Evolutionary conservation across 2,329 filamentous ascomycete genomes (phyloP).

Genomic region (Aspergillus fumigatus): DNA sequence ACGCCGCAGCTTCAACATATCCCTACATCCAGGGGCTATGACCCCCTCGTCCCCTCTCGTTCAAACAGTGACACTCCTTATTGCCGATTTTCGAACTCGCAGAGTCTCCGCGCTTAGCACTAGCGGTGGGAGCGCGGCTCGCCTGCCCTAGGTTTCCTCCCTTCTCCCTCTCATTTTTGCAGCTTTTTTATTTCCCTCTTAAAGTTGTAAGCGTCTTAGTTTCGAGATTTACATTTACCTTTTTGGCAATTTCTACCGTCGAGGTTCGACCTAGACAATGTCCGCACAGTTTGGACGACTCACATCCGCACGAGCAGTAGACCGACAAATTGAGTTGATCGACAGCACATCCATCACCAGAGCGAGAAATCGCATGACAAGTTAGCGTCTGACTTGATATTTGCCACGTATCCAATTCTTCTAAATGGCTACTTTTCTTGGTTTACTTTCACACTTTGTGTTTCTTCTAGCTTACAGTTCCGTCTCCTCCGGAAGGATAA

Average conservation of each 20-base stretch:
- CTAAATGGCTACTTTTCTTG: neutral
- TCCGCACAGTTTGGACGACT: neutral
- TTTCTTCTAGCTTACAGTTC: neutral
- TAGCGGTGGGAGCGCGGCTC: slow-evolving; percentile 10
- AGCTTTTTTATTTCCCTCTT: slow-evolving; percentile 11
- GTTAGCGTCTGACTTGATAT: neutral
- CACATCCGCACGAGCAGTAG: neutral
- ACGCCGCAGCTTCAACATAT: slow-evolving; percentile 20
- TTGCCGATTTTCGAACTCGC: slow-evolving; percentile 30
- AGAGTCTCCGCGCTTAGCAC: slow-evolving; percentile 32
- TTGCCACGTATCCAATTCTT: neutral
- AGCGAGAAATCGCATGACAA: neutral
- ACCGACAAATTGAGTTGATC: neutral
- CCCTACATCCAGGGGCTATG: slow-evolving; percentile 25
- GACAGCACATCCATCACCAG: slow-evolving; percentile 8
- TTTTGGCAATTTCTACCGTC: neutral
- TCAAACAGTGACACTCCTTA: slow-evolving; percentile 21
- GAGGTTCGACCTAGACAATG: neutral
- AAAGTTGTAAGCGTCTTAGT: neutral
- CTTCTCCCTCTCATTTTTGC: slow-evolving; percentile 21
- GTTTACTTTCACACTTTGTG: neutral
- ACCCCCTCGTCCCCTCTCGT: slow-evolving; percentile 27
- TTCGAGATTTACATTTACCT: neutral
- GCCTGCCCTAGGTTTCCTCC: slow-evolving; percentile 1
- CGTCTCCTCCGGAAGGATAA: neutral